Base-by-base conservation (phyloP, 441 rosid genomes). In the Syzygium syzygioides region DNA sequence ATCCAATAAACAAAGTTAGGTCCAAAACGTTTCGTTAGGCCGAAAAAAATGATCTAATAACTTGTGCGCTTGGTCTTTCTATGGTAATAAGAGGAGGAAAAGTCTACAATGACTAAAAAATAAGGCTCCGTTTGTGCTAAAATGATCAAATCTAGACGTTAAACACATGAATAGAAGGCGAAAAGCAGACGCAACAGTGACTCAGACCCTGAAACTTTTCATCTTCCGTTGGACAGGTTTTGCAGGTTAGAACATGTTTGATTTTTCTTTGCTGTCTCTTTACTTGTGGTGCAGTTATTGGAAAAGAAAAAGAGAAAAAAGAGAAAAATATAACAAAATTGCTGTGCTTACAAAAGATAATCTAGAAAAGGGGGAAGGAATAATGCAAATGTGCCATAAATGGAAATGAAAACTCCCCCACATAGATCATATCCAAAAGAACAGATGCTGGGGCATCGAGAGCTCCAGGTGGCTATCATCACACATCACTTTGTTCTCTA, bases 391-490 rank as follows among this genome's bases (percentile, higher is more conserved):
- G 52, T 71, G 83, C 83, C 83, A 71, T 71, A 71, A 71, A 37
- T 6, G 83, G 83, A 71, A 41, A 37, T 37, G 52, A 37, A n/a
- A 71, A 71, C 52, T 23, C n/a, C 83, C 66, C 83, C 5, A 37
- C 20, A 71, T 37, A 54, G 60, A 52, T 85, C 20, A 52, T 14
- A 52, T 52, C 56, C 60, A 52, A 54, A 30, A n/a, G 57, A 56
- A 56, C 71, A 32, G 48, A 59, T 54, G 66, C 48, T n/a, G 86
- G 83, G 71, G 30, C 20, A 80, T 79, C 55, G 60, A 37, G 71
- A 79, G 54, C 86, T 57, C 54, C 89, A 87, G 89, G 89, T 87
- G 86, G 55, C 53, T 80, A 55, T 87, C n/a, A 55, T 62, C 80
- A 45, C 55, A 56, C 83, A 37, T 25, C 83, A 41, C 89, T 80